Percentiles rank a stretch among this genome's conserved stretches.
phyloP scores from a whole-genome alignment of 2,329 filamentous ascomycete species.

The Aspergillus chevalieri region DNA sequence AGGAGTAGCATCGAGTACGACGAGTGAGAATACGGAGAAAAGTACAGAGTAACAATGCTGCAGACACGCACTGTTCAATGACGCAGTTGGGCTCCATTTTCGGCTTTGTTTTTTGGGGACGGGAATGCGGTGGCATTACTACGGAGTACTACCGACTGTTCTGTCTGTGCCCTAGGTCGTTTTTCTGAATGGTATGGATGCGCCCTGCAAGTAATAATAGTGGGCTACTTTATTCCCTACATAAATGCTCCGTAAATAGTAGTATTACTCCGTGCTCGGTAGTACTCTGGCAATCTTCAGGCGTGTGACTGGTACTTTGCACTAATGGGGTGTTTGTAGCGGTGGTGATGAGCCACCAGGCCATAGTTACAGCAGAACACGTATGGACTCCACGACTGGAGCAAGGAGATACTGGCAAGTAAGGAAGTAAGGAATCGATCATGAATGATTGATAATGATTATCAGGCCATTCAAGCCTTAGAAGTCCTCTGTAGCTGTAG shows the following conservation, averaged over 20 bases:
- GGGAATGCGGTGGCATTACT: conserved; percentile 10
- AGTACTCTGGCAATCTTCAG: neutral
- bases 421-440: neutral
- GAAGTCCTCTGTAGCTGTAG: neutral
- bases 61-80: too few relatives aligned
- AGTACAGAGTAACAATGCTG: neutral
- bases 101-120: conserved; percentile 4
- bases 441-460: neutral
- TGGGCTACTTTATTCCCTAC: too few relatives aligned
- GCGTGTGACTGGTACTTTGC: neutral
- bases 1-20: too few relatives aligned
- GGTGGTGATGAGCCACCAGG: too few relatives aligned
- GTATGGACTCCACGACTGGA: neutral
- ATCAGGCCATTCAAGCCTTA: neutral
- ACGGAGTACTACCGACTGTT: neutral
- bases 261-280: neutral
- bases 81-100: neutral
- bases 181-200: neutral
- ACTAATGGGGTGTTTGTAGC: neutral
- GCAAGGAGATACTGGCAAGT: neutral
- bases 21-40: too few relatives aligned
- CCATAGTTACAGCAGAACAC: too few relatives aligned
- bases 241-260: neutral
- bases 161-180: too few relatives aligned
- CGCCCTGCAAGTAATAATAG: neutral